These are phyloP conservation scores for Mrakia gelida DNA, from an alignment of 768 basidiomycete genomes.

Conservation along the genomic window DNA sequence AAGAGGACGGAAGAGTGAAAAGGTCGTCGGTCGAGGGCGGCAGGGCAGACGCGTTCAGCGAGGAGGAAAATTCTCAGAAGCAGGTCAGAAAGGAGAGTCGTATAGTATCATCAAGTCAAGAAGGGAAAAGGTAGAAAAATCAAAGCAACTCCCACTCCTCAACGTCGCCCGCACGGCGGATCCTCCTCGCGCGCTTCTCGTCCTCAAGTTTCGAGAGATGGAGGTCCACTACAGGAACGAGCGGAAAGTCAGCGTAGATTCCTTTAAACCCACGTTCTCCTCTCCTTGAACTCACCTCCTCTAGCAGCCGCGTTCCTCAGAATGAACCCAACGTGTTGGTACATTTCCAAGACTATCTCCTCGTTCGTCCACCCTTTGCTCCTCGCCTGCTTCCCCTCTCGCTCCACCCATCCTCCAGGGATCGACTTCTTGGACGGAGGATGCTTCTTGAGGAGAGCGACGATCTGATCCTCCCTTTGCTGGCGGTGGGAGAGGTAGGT, in stretches of 20 bases:
- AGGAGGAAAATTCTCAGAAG: too few species aligned
- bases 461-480: conserved; percentile 73
- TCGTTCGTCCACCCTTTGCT: conserved; percentile 19
- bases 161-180: not conserved
- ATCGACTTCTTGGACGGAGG: not conserved
- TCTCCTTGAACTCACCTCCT: conserved; percentile 32
- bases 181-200: conserved; percentile 55
- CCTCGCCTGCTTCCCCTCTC: not conserved
- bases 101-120: too few species aligned
- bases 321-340: conserved; percentile 19
- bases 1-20: too few species aligned
- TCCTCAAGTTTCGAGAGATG: conserved; percentile 68
- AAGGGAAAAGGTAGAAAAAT: too few species aligned
- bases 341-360: conserved; percentile 20
- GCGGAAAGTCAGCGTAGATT: too few species aligned
- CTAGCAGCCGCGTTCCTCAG: conserved; percentile 20
- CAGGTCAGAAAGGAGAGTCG: too few species aligned
- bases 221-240: conserved; percentile 48
- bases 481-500: conserved; percentile 76
- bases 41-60: too few species aligned
- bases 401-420: not conserved
- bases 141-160: conserved; percentile 1
- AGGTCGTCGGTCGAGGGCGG: too few species aligned
- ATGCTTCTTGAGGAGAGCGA: conserved; percentile 41
- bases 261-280: too few species aligned